A percentile compares a stretch with the other conserved stretches of the same genome.
Evolutionary conservation across 495 filamentous ascomycete genomes (phyloP).

Genomic region (Mytilinidion resinicola): DNA sequence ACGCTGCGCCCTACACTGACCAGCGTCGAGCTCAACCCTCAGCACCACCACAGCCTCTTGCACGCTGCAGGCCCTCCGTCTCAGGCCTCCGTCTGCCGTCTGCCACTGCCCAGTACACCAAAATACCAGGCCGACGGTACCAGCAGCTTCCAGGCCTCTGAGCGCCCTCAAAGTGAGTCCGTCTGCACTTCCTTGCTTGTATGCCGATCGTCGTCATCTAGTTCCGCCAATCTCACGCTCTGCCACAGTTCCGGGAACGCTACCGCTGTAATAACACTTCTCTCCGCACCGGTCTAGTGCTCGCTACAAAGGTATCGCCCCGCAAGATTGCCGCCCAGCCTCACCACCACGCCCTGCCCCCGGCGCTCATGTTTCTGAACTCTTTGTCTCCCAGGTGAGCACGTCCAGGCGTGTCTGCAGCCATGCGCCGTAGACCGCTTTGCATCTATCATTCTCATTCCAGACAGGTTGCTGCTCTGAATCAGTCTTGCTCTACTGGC

Average conservation of each 20-base stretch:
- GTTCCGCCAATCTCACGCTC: conserved; percentile 18
- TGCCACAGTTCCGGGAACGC: conserved; percentile 20
- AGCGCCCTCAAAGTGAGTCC: conserved; percentile 18
- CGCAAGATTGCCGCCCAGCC: conserved; percentile 16
- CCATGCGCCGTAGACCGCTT: no score
- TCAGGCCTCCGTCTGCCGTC: conserved; percentile 5
- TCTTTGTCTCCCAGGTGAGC: conserved; percentile 29
- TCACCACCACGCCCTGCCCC: conserved; percentile 8
- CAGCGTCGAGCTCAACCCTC: no score
- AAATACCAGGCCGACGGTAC: conserved; percentile 27
- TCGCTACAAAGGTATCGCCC: no score
- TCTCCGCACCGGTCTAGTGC: conserved; percentile 3
- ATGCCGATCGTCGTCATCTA: conserved; percentile 17
- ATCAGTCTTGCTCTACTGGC: conserved; percentile 15
- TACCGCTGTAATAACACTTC: conserved; percentile 2
- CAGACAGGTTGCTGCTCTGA: conserved; percentile 24
- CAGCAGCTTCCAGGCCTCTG: conserved; percentile 24
- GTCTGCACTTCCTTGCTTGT: conserved; percentile 21
- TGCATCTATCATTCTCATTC: conserved; percentile 15
- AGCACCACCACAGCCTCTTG: not conserved
- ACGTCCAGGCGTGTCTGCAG: not conserved
- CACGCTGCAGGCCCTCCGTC: not conserved
- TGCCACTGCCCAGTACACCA: conserved; percentile 1
- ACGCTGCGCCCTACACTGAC: not conserved
- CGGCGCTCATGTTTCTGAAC: conserved; percentile 20